Conservation (phyloP, 2,329 filamentous ascomycete species). For the Leptographium wingfieldii region DNA sequence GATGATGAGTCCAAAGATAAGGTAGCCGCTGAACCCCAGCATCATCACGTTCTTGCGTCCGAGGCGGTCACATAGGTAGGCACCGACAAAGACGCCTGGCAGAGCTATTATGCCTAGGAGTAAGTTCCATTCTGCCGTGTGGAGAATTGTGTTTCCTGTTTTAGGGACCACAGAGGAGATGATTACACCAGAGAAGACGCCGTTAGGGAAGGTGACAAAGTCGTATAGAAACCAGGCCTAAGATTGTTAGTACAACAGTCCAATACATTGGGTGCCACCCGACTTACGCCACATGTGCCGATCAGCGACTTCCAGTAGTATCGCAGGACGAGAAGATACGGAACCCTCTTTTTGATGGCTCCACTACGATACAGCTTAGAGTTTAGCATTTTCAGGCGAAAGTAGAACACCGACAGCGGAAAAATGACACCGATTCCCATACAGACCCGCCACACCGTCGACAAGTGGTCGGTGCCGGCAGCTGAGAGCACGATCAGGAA, state of each 20-base stretch:
- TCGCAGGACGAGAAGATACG: not conserved
- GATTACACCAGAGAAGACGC: slow-evolving; percentile 42
- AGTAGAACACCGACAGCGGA: slow-evolving; percentile 38
- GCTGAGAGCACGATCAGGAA: slow-evolving; percentile 38
- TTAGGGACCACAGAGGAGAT: slow-evolving; percentile 19
- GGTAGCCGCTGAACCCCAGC: slow-evolving; percentile 11
- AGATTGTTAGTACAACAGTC: not conserved
- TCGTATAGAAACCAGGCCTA: slow-evolving; percentile 42
- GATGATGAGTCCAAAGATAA: slow-evolving; percentile 16
- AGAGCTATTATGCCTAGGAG: slow-evolving; percentile 16
- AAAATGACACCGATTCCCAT: slow-evolving; percentile 37
- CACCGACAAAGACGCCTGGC: slow-evolving; percentile 11
- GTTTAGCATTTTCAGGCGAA: slow-evolving; percentile 37
- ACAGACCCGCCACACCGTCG: slow-evolving; percentile 35
- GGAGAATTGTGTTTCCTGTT: slow-evolving; percentile 8
- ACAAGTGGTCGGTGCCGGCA: slow-evolving; percentile 24
- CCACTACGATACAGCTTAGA: slow-evolving; percentile 30
- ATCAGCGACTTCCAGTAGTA: slow-evolving; percentile 35
- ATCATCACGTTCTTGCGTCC: slow-evolving; percentile 16
- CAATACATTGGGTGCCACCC: no score
- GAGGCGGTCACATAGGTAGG: slow-evolving; percentile 11
- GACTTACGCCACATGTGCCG: slow-evolving; percentile 29
- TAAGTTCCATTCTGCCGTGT: slow-evolving; percentile 17
- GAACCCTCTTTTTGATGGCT: not conserved
- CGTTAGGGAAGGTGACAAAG: slow-evolving; percentile 41